A percentile compares a stretch with the other conserved stretches of the same genome.
These are phyloP conservation scores for Calonectria honghensis DNA, from an alignment of 2,329 filamentous ascomycete species.

Conservation along the genomic window DNA sequence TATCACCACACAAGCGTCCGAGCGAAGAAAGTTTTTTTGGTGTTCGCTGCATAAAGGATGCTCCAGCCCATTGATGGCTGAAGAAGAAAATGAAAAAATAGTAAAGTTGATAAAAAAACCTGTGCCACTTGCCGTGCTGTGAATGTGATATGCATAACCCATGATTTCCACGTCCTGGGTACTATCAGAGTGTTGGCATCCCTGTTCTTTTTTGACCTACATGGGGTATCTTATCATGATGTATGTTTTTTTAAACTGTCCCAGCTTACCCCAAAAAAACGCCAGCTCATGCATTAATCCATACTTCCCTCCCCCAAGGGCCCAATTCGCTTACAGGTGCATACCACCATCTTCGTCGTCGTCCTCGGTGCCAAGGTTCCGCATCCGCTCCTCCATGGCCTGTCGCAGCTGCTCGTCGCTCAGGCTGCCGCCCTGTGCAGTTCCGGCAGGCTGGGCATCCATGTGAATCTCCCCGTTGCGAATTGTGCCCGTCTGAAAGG, in stretches of 20 bases:
- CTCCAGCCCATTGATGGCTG: slow-evolving; percentile 46
- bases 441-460: slow-evolving; percentile 56
- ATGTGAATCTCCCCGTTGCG: slow-evolving; percentile 70
- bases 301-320: background rate
- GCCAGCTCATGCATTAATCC: slow-evolving; percentile 47
- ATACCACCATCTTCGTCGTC: slow-evolving; percentile 73
- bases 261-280: slow-evolving; percentile 46
- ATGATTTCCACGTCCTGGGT: background rate
- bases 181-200: slow-evolving; percentile 10
- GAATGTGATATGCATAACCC: slow-evolving; percentile 10
- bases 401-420: slow-evolving; percentile 76
- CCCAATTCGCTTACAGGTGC: slow-evolving; percentile 69
- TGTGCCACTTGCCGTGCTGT: background rate
- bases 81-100: slow-evolving; percentile 46
- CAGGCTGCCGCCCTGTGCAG: slow-evolving; percentile 66
- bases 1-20: slow-evolving; percentile 40
- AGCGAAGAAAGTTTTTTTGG: slow-evolving; percentile 19
- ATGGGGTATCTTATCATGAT: slow-evolving; percentile 51
- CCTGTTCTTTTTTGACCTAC: slow-evolving; percentile 31
- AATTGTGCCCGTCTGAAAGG: slow-evolving; percentile 77
- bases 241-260: slow-evolving; percentile 34
- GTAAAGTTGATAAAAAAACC: slow-evolving; percentile 17
- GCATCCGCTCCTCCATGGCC: slow-evolving; percentile 73
- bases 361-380: slow-evolving; percentile 64
- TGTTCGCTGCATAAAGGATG: slow-evolving; percentile 39